These are phyloP conservation scores for Colletotrichum kahawae DNA, from an alignment of 2,329 filamentous ascomycete genomes.

Conservation along the genomic window DNA sequence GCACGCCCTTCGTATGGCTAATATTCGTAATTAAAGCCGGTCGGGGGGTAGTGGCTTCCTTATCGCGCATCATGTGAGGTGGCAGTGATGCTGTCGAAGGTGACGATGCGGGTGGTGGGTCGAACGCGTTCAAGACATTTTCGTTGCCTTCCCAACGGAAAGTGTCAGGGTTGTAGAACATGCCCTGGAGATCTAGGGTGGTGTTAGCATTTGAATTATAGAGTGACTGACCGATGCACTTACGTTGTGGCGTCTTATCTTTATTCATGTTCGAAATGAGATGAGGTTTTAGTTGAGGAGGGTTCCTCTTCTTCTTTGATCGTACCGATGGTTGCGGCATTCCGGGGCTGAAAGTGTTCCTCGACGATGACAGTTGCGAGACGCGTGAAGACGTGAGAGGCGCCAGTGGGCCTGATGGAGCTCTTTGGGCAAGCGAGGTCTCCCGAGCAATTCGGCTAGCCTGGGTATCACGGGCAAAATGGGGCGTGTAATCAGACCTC, in stretches of 20 bases:
- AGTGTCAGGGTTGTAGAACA: slow-evolving; percentile 90
- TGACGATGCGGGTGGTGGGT: slow-evolving; percentile 61
- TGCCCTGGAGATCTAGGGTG: slow-evolving; percentile 80
- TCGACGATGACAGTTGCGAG: slow-evolving; percentile 52
- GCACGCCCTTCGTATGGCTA: slow-evolving; percentile 81
- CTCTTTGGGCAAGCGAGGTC: slow-evolving; percentile 64
- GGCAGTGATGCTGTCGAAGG: slow-evolving; percentile 55
- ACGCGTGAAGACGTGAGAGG: slow-evolving; percentile 61
- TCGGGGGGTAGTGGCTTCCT: slow-evolving; percentile 64
- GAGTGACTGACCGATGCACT: slow-evolving; percentile 36
- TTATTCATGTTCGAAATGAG: slow-evolving; percentile 84
- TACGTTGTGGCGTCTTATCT: slow-evolving; percentile 81
- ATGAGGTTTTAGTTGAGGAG: slow-evolving; percentile 75
- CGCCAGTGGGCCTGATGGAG: slow-evolving; percentile 59
- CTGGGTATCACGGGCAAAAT: slow-evolving; percentile 69
- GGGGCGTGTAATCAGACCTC: slow-evolving; percentile 58
- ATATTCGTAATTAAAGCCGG: slow-evolving; percentile 92
- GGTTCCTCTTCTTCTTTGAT: slow-evolving; percentile 62
- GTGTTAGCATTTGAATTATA: slow-evolving; percentile 32
- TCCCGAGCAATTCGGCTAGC: slow-evolving; percentile 70
- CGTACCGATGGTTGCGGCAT: slow-evolving; percentile 48
- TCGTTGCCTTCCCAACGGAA: slow-evolving; percentile 98
- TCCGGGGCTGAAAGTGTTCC: slow-evolving; percentile 51
- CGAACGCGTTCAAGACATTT: slow-evolving; percentile 80
- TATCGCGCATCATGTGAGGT: slow-evolving; percentile 53